These are phyloP conservation scores for Prunus yedoensis DNA, from an alignment of 331 rosid genomes.

Conservation along the genomic window DNA sequence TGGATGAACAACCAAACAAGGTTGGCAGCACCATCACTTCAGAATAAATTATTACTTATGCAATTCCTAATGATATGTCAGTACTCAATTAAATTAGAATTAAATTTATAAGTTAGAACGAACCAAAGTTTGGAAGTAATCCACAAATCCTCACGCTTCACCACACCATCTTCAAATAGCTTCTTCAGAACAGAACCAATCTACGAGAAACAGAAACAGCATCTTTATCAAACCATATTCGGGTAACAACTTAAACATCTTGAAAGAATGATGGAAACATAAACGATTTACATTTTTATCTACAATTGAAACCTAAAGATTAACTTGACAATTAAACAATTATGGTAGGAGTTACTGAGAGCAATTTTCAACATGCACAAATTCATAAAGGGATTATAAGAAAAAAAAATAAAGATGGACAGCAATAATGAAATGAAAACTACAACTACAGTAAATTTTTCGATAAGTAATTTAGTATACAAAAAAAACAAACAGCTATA, in stretches of 20 bases:
- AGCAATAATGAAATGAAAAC: not conserved
- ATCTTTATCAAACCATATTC: not conserved
- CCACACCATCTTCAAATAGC: slow-evolving; percentile 58
- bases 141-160: slow-evolving; percentile 77
- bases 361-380: not conserved
- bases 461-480: not conserved
- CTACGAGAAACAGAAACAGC: slow-evolving; percentile 28
- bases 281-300: not conserved
- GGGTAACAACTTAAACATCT: not conserved
- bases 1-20: not conserved
- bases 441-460: not conserved
- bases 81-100: not conserved
- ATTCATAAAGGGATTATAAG: no score
- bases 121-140: slow-evolving; percentile 81
- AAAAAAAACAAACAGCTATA: no score
- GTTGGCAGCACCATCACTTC: not conserved
- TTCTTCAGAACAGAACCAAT: slow-evolving; percentile 57
- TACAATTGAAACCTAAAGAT: not conserved
- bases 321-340: no score
- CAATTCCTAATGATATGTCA: not conserved
- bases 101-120: not conserved
- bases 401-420: not conserved
- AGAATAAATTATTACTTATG: not conserved
- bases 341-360: not conserved
- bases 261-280: not conserved